Evolutionary conservation across 345 rosid genomes (phyloP).

Genomic region (Odontarrhena argentea): DNA sequence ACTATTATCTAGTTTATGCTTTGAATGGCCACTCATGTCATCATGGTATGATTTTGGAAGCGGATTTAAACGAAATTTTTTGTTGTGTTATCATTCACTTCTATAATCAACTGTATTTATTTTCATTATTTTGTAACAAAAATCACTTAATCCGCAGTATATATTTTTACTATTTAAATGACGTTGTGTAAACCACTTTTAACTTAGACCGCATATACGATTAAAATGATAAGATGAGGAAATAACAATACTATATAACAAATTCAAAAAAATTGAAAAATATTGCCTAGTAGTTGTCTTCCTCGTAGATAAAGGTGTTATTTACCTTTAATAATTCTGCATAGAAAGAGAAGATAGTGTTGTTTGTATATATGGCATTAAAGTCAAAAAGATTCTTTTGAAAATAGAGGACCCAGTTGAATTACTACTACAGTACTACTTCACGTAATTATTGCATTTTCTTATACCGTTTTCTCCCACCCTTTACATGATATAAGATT

Average conservation of each 20-base stretch:
- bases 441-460: slow-evolving; percentile 41
- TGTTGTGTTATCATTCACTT: no score
- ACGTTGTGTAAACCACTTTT: no score
- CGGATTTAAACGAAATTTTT: no score
- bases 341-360: slow-evolving; percentile 32
- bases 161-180: no score
- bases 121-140: no score
- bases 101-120: no score
- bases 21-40: neutral
- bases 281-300: slow-evolving; percentile 26
- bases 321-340: slow-evolving; percentile 35
- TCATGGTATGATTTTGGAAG: no score
- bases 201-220: no score
- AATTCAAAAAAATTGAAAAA: neutral
- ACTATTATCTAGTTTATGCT: slow-evolving; percentile 2
- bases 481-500: neutral
- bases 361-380: slow-evolving; percentile 19
- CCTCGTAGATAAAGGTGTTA: slow-evolving; percentile 28
- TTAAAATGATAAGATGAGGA: no score
- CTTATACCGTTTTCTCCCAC: slow-evolving; percentile 31
- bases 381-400: slow-evolving; percentile 46
- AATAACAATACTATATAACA: neutral
- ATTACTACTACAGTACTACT: slow-evolving; percentile 17
- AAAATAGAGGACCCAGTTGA: slow-evolving; percentile 34
- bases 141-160: no score